phyloP scores from a whole-genome alignment of 2,329 filamentous ascomycete species.

The Apiospora malaysiana region DNA sequence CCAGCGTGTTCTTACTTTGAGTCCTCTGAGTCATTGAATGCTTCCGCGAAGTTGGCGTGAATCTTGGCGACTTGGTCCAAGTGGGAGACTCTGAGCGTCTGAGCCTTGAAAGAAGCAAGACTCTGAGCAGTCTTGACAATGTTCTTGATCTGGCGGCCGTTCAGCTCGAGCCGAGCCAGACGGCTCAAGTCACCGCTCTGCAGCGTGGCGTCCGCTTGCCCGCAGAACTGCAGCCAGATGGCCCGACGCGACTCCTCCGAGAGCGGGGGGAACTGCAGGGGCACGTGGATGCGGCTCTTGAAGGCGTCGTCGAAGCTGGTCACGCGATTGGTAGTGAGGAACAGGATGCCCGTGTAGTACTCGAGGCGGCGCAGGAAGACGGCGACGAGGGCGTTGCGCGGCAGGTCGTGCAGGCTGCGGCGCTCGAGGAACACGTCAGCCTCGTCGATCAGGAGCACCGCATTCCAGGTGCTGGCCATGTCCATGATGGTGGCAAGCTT shows the following conservation, averaged over 20 bases:
- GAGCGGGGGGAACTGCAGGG: conserved; percentile 31
- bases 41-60: conserved; percentile 35
- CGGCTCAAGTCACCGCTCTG: conserved; percentile 27
- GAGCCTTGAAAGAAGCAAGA: conserved; percentile 39
- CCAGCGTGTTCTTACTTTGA: background rate
- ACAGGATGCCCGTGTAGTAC: conserved; percentile 31
- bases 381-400: conserved; percentile 30
- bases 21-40: background rate
- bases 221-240: conserved; percentile 37
- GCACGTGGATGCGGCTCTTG: conserved; percentile 33
- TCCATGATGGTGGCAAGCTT: conserved; percentile 39
- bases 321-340: conserved; percentile 33
- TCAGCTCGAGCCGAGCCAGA: conserved; percentile 33
- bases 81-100: conserved; percentile 34
- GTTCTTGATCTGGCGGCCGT: conserved; percentile 43
- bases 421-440: conserved; percentile 42
- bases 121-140: conserved; percentile 38
- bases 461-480: conserved; percentile 47
- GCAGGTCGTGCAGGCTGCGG: conserved; percentile 33
- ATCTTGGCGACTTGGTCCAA: conserved; percentile 39
- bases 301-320: conserved; percentile 34
- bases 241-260: conserved; percentile 27
- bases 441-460: conserved; percentile 41
- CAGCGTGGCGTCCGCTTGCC: conserved; percentile 31
- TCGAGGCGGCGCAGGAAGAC: conserved; percentile 30